Evolutionary conservation across 352 stramenopile species (phyloP), one percentile per base, ranked within the genome.

Genomic region (Phytophthora nicotianae): DNA sequence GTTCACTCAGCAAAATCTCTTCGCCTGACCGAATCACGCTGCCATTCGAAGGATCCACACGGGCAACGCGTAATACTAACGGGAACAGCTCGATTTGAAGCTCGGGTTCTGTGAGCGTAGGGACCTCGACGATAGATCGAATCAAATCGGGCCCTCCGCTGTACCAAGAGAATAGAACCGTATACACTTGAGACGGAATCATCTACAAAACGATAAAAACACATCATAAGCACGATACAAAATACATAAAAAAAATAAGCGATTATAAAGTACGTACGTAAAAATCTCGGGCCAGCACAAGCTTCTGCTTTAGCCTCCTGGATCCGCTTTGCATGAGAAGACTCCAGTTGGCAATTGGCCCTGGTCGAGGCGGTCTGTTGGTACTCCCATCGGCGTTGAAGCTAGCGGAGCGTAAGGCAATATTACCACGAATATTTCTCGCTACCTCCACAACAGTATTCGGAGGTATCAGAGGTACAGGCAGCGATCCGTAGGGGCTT

Each of bases 341-440:
- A 16, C 55, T 75, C 87, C 85, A 96, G 26, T 93, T 96, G 17
- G 82, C 75, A 38, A 96, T 90, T 17, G 81, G 87, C n/a, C 83
- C 81, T 32, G 83, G 87, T 21, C 87, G 68, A 60, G 46, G 52
- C 2, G 62, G 29, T 32, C 53, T 62, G 45, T n/a, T 70, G 20
- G 40, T 38, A 43, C 42, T 35, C 13, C 48, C 51, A 53, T 69
- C 62, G 16, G 62, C 49, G 6, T 51, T 47, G 13, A 66, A 62
- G 42, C 37, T 73, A 51, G 57, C 46, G n/a, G 61, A 48, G 21
- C 65, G 69, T 50, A 55, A 54, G 2, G 50, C 33, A 33, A 66
- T 58, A 51, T 75, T 71, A 21, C 72, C 67, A 51, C 55, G 58
- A 73, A 74, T 75, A 26, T 74, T 75, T 54, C 21, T 65, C 7